These are phyloP conservation scores for Ophiostoma pallidulum DNA, from an alignment of 2,329 filamentous ascomycete species.

Conservation along the genomic window DNA sequence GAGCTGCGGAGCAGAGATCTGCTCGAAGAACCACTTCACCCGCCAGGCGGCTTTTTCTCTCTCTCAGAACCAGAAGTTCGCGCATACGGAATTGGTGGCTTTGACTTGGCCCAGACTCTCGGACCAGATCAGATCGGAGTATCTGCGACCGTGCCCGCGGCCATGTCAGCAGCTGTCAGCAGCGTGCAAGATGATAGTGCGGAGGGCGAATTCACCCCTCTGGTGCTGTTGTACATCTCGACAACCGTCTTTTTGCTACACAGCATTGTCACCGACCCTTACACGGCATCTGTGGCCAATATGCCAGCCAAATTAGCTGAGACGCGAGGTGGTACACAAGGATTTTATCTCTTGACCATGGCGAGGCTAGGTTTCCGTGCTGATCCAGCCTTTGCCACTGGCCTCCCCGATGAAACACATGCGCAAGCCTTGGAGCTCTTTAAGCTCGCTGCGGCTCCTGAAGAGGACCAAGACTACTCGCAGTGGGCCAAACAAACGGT, in stretches of 20 bases:
- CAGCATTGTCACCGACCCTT: slow-evolving; percentile 39
- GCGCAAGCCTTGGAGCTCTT: slow-evolving; percentile 75
- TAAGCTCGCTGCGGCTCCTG: slow-evolving; percentile 70
- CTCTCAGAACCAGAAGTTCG: slow-evolving; percentile 5
- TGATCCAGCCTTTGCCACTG: slow-evolving; percentile 53
- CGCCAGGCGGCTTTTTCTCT: background rate
- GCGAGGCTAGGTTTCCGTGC: slow-evolving; percentile 71
- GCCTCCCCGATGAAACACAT: slow-evolving; percentile 52
- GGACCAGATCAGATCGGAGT: background rate
- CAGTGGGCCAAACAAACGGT: slow-evolving; percentile 18
- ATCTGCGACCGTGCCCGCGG: too few relatives aligned
- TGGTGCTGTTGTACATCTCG: slow-evolving; percentile 38
- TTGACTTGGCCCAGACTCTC: slow-evolving; percentile 9
- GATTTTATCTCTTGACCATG: slow-evolving; percentile 68
- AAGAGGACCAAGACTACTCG: slow-evolving; percentile 39
- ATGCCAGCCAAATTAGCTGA: slow-evolving; percentile 62
- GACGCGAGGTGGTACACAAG: slow-evolving; percentile 61
- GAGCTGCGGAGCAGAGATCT: slow-evolving; percentile 12
- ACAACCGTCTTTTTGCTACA: slow-evolving; percentile 42
- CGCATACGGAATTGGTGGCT: slow-evolving; percentile 15
- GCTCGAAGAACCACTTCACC: slow-evolving; percentile 9
- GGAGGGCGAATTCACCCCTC: slow-evolving; percentile 3
- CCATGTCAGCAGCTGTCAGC: too few relatives aligned
- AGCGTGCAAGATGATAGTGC: background rate
- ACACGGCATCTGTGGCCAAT: slow-evolving; percentile 40